Evolutionary conservation across 2,329 filamentous ascomycete genomes (phyloP).

Genomic region (Pyrenophora teres): DNA sequence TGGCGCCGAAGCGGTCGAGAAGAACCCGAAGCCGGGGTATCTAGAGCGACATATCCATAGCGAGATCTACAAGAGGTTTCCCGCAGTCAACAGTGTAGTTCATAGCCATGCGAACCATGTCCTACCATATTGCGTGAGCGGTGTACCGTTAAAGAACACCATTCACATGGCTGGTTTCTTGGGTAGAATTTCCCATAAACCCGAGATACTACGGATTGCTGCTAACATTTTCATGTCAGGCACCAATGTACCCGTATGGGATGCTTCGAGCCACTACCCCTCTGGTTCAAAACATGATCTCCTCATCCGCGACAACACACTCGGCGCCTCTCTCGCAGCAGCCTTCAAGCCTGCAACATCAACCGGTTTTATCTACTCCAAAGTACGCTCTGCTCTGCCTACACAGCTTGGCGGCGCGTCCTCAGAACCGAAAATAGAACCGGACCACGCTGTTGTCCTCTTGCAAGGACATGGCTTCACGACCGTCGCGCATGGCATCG

Average conservation of each 20-base stretch:
- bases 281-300: conserved; percentile 41
- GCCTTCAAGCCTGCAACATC: conserved; percentile 46
- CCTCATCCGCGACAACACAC: conserved; percentile 38
- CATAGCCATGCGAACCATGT: conserved; percentile 52
- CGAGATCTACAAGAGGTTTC: conserved; percentile 53
- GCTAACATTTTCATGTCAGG: conserved; percentile 22
- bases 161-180: conserved; percentile 53
- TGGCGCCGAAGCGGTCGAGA: conserved; percentile 46
- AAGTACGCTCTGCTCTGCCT: conserved; percentile 44
- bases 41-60: conserved; percentile 53
- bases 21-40: conserved; percentile 42
- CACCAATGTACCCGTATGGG: conserved; percentile 44
- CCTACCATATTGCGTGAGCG: conserved; percentile 50
- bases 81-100: conserved; percentile 50
- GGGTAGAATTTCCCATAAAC: conserved; percentile 28
- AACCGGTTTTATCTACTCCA: conserved; percentile 46
- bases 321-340: conserved; percentile 45
- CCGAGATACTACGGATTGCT: background rate
- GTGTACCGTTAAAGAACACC: conserved; percentile 45
- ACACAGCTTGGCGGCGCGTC: conserved; percentile 38
- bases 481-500: conserved; percentile 48
- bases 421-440: conserved; percentile 38
- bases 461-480: conserved; percentile 55
- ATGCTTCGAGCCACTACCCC: conserved; percentile 36
- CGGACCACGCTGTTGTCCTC: conserved; percentile 45